Percentiles rank a stretch among this genome's conserved stretches.
phyloP scores from a whole-genome alignment of 2,329 filamentous ascomycete genomes.

The Colletotrichum cuscutae region DNA sequence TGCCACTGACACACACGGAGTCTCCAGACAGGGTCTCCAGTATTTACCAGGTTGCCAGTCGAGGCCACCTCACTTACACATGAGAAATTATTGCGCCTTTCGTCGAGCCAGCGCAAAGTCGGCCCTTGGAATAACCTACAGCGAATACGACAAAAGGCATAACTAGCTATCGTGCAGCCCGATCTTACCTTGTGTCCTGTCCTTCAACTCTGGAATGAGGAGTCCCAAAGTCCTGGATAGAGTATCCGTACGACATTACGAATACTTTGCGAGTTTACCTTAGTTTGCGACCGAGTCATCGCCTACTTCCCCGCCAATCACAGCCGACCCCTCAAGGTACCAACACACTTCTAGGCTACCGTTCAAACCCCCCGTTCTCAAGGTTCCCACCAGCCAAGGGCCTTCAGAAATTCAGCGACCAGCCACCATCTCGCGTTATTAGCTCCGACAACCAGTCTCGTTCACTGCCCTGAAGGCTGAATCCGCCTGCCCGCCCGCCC shows the following conservation, averaged over 20 bases:
- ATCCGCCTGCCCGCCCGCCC: background rate
- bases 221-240: background rate
- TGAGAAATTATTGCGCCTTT: background rate
- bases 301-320: conserved; percentile 23
- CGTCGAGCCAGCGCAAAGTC: background rate
- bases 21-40: background rate
- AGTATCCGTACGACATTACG: background rate
- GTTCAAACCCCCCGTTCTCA: background rate
- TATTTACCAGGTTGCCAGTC: background rate
- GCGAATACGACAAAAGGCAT: background rate
- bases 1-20: background rate
- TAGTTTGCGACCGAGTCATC: conserved; percentile 22
- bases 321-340: background rate
- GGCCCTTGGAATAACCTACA: background rate
- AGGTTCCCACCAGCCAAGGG: conserved; percentile 1
- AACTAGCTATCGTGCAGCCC: background rate
- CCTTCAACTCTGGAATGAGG: background rate
- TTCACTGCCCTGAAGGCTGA: conserved; percentile 3
- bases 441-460: background rate
- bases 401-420: background rate
- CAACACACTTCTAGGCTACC: background rate
- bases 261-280: background rate
- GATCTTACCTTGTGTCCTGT: background rate
- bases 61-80: background rate
- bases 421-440: background rate